Evolutionary conservation across 176 grass and related monocot genomes (phyloP).

Genomic region (Leersia perrieri): DNA sequence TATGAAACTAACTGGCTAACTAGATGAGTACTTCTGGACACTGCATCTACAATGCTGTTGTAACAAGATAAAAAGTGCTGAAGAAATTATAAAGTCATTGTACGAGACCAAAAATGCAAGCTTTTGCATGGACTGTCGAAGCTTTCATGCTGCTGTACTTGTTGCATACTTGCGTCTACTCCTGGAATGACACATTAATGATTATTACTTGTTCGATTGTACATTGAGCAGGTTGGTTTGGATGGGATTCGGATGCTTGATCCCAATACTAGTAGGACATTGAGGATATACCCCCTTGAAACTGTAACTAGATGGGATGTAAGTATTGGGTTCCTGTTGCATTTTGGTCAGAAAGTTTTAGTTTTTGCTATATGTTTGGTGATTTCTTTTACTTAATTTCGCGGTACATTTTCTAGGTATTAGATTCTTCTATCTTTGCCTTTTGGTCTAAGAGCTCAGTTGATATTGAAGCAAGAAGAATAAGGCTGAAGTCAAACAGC

Average conservation of each 20-base stretch:
- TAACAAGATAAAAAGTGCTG: background rate
- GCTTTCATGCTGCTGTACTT: background rate
- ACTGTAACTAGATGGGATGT: slow-evolving; percentile 96
- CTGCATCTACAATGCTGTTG: background rate
- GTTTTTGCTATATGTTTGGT: slow-evolving; percentile 1
- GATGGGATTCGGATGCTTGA: slow-evolving; percentile 99
- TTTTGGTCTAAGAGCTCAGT: slow-evolving; percentile 99
- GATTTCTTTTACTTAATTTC: slow-evolving; percentile 21
- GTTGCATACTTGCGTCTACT: background rate
- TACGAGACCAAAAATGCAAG: background rate
- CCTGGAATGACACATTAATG: background rate
- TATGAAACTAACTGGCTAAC: background rate
- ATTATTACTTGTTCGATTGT: background rate
- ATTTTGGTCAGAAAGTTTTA: background rate
- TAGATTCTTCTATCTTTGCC: slow-evolving; percentile 88
- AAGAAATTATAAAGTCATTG: background rate
- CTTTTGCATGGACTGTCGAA: background rate
- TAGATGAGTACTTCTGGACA: background rate
- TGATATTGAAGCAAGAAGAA: slow-evolving; percentile 82
- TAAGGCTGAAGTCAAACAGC: slow-evolving; percentile 92
- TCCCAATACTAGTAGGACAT: slow-evolving; percentile 75
- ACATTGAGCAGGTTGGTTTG: slow-evolving; percentile 68
- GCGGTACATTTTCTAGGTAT: slow-evolving; percentile 51
- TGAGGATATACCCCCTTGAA: slow-evolving; percentile 93
- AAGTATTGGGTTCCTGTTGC: slow-evolving; percentile 27